A percentile compares a stretch with the other conserved stretches of the same genome.
Evolutionary conservation across 2,329 filamentous ascomycete genomes (phyloP).

Genomic region (Tolypocladium pustulatum): DNA sequence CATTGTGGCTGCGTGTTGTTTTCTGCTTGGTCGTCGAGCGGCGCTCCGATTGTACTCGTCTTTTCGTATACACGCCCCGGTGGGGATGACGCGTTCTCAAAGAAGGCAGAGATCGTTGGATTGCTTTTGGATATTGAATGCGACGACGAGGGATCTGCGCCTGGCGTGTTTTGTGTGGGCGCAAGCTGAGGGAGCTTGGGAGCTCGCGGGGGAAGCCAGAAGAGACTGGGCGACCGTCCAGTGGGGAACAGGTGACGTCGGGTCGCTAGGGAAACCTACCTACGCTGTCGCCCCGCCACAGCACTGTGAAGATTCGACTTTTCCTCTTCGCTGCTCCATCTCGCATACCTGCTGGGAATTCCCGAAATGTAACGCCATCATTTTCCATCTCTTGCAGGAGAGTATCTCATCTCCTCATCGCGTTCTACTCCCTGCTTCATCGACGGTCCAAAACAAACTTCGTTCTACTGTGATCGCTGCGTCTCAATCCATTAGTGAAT

Average conservation of each 20-base stretch:
- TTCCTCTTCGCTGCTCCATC: neutral
- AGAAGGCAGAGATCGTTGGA: neutral
- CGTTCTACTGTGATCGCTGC: neutral
- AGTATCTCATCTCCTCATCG: neutral
- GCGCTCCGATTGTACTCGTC: neutral
- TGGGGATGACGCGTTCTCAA: neutral
- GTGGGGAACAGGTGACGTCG: slow-evolving; percentile 7
- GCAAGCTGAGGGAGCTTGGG: neutral
- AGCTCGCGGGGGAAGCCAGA: neutral
- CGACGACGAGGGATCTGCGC: neutral
- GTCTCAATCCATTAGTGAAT: neutral
- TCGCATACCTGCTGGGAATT: neutral
- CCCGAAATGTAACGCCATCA: neutral
- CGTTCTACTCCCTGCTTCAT: neutral
- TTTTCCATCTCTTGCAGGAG: neutral
- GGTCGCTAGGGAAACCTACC: slow-evolving; percentile 5
- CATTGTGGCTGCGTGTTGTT: slow-evolving; percentile 3
- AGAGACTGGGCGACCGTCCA: neutral
- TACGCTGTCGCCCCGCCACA: neutral
- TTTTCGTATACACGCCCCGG: neutral
- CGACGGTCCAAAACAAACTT: neutral
- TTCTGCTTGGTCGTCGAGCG: neutral
- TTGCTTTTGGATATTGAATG: neutral
- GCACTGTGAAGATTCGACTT: neutral
- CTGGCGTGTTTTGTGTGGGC: neutral